These are phyloP conservation scores for Xanthoparmelia taractica DNA, from an alignment of 495 filamentous ascomycete genomes.

Conservation along the genomic window DNA sequence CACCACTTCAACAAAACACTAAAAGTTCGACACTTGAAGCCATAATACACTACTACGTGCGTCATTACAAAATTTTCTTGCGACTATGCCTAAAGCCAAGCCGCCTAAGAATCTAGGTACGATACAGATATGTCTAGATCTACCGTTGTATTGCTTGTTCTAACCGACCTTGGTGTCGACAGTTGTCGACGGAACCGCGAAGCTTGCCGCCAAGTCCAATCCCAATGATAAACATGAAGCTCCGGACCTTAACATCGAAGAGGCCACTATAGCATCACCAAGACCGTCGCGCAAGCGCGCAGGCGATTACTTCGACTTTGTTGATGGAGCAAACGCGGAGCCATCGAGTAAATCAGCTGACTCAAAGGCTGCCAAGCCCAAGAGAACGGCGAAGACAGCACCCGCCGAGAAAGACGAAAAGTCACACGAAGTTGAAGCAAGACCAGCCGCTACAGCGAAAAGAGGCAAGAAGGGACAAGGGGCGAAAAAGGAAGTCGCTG, in stretches of 20 bases:
- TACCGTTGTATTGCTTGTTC: background rate
- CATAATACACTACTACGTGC: background rate
- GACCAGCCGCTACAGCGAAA: background rate
- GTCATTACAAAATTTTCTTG: background rate
- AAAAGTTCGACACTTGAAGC: background rate
- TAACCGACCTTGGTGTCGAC: background rate
- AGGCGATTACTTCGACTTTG: conserved; percentile 47
- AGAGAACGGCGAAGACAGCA: conserved; percentile 23
- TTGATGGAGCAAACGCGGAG: conserved; percentile 33
- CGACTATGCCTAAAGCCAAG: conserved; percentile 13
- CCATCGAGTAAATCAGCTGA: conserved; percentile 35
- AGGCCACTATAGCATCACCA: conserved; percentile 17
- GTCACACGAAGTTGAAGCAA: background rate
- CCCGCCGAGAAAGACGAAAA: background rate
- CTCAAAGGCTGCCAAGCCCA: conserved; percentile 26
- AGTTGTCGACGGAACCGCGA: conserved; percentile 20
- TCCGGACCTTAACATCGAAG: conserved; percentile 19
- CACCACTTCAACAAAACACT: background rate
- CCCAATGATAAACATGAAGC: conserved; percentile 20
- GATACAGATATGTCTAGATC: background rate
- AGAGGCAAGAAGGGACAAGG: conserved; percentile 6
- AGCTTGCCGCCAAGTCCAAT: conserved; percentile 23
- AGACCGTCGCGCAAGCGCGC: conserved; percentile 46
- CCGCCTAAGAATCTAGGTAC: conserved; percentile 6
- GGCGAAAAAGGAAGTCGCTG: conserved; percentile 13